Evolutionary conservation across 805 yeast species (phyloP), one percentile per base, ranked within the genome.

Genomic region (Teunomyces aglyptinius): DNA sequence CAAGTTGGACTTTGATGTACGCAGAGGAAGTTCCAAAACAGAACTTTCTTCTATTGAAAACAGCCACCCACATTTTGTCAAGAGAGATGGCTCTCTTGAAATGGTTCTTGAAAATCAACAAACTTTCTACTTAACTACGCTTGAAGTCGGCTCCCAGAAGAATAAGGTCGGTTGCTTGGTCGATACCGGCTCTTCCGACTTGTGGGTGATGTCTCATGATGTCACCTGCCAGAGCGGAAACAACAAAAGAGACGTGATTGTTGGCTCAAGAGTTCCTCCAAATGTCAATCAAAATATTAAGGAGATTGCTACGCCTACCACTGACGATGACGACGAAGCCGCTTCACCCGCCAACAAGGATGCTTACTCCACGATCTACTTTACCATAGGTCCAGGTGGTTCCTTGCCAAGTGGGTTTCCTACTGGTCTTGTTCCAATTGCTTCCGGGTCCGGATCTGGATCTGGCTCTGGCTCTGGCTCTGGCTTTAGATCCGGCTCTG

Each of bases 131-230:
- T 46, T 63, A 57, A 56, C 63, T 3, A 46, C 52, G 7, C 49
- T 68, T 38, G 40, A 52, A n/a, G 50, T 67, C n/a, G 75, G 76
- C 8, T 60, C 68, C 7, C 52, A 60, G 36, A 41, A 50, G 36
- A 64, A 68, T 20, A 40, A 53, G 27, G 60, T 59, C 8, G 55
- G 59, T 7, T 71, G 70, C 2, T 57, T 68, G 50, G 63, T 71
- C 8, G 75, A 70, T 51, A 71, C 75, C 20, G 76, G 75, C 3
- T 68, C 75, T 5, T 65, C 73, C 7, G 76, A 71, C 51, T 59
- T 71, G 45, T 71, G 76, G 76, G 59, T 71, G 32, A 67, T 68
- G 70, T 51, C 68, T 16, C 59, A 55, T 40, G 64, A 67, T 34
- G 56, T 64, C 4, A 40, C 36, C 4, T 67, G 73, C 49, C 34